Percentiles rank a stretch among this genome's conserved stretches.
Conservation (phyloP, 2,329 filamentous ascomycete species). For the Fusarium bulbicola region DNA sequence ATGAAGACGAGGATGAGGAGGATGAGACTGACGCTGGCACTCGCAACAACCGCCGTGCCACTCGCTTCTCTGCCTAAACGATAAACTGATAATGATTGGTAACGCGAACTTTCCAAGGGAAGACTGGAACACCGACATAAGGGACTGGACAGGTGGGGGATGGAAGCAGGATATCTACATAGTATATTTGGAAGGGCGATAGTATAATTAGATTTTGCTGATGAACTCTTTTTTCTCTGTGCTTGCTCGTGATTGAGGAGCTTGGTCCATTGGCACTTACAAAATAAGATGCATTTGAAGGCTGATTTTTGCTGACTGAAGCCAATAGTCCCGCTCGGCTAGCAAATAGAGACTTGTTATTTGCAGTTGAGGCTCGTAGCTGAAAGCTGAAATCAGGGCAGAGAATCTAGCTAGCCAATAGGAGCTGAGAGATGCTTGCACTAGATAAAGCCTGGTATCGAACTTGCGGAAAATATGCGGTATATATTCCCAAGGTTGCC, state of each 20-base stretch:
- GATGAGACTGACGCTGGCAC: background rate
- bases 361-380: background rate
- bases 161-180: background rate
- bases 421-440: accelerated
- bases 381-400: background rate
- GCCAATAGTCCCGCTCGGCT: background rate
- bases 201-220: background rate
- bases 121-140: background rate
- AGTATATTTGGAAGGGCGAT: background rate
- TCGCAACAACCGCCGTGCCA: constrained; percentile 3
- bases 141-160: background rate
- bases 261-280: too few species aligned
- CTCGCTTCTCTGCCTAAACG: background rate
- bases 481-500: background rate
- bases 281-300: accelerated
- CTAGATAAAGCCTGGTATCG: background rate
- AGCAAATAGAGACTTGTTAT: background rate
- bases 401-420: background rate
- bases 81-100: background rate
- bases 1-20: background rate
- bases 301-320: accelerated
- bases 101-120: too few species aligned
- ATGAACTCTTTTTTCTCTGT: background rate
- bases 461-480: background rate
- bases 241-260: accelerated